Evolutionary conservation across 2,329 filamentous ascomycete genomes (phyloP).

Genomic region (Microdochium trichocladiopsis): DNA sequence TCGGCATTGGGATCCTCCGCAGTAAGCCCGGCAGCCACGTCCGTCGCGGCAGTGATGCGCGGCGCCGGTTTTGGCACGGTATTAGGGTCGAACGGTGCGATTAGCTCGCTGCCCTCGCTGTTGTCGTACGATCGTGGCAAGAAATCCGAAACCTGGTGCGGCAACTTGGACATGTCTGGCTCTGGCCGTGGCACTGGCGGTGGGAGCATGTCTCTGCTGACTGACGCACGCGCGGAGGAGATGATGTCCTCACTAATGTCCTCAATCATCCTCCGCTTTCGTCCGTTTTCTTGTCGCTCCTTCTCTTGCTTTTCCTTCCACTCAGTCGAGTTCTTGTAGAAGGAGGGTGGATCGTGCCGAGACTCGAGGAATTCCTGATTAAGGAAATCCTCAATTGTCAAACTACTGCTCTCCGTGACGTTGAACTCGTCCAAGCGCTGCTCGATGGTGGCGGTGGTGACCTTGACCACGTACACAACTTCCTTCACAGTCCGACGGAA

Average conservation of each 20-base stretch:
- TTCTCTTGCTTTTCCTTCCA: conserved; percentile 45
- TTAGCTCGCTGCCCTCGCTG: conserved; percentile 14
- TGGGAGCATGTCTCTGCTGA: conserved; percentile 17
- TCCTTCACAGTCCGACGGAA: conserved; percentile 88
- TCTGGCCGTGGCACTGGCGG: conserved; percentile 20
- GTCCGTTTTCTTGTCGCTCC: conserved; percentile 28
- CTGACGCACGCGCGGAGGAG: conserved; percentile 1
- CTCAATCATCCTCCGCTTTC: conserved; percentile 32
- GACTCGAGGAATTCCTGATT: conserved; percentile 66
- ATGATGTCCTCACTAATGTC: conserved; percentile 22
- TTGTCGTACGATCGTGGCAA: conserved; percentile 19
- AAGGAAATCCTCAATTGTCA: conserved; percentile 84
- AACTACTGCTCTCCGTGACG: conserved; percentile 71
- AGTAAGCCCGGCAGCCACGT: conserved; percentile 16
- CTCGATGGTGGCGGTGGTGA: conserved; percentile 87
- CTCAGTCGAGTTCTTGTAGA: conserved; percentile 60
- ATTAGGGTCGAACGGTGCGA: conserved; percentile 19
- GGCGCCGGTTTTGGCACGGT: conserved; percentile 14
- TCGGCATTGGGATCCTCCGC: conserved; percentile 26
- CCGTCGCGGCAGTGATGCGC: conserved; percentile 9
- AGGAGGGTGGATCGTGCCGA: conserved; percentile 72
- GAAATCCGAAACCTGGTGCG: conserved; percentile 18
- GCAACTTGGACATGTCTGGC: conserved; percentile 17
- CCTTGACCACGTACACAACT: conserved; percentile 97
- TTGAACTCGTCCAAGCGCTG: conserved; percentile 91